Conservation (phyloP, 2,329 filamentous ascomycete species). For the Claviceps citrina region DNA sequence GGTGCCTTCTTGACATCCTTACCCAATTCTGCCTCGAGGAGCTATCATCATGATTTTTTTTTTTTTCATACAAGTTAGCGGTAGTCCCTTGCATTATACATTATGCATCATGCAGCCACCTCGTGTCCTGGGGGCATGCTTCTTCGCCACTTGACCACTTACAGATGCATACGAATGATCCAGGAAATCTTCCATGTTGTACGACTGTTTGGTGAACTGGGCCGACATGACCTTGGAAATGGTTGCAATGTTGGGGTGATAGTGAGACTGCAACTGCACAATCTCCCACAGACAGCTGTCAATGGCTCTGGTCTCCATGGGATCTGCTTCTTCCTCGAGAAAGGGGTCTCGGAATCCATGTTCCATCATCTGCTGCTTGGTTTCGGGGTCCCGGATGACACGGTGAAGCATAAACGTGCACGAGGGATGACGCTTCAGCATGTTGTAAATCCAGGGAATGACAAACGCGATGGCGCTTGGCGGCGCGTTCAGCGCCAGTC, state of each 20-base stretch:
- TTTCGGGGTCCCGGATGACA: constrained; percentile 41
- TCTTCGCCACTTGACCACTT: constrained; percentile 25
- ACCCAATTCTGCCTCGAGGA: constrained; percentile 69
- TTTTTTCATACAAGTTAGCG: background rate
- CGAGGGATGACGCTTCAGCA: constrained; percentile 74
- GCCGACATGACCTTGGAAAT: constrained; percentile 87
- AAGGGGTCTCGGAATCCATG: constrained; percentile 59
- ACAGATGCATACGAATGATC: constrained; percentile 81
- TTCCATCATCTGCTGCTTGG: constrained; percentile 43
- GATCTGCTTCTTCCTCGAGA: constrained; percentile 57
- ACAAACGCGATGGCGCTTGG: constrained; percentile 79
- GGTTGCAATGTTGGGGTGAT: constrained; percentile 91
- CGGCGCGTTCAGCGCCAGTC: constrained; percentile 73
- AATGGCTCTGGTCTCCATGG: constrained; percentile 72
- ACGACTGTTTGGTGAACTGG: constrained; percentile 91
- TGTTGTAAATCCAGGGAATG: constrained; percentile 89
- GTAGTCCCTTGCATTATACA: background rate
- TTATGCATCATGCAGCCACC: no score
- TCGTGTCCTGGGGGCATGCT: no score
- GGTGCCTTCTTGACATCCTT: constrained; percentile 76
- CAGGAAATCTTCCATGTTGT: constrained; percentile 92
- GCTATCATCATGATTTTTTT: constrained; percentile 28
- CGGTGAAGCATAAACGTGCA: constrained; percentile 96
- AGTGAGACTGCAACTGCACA: constrained; percentile 78
- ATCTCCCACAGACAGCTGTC: constrained; percentile 94